Evolutionary conservation across 352 stramenopile species (phyloP).

Genomic region (Globisporangium emineosum): DNA sequence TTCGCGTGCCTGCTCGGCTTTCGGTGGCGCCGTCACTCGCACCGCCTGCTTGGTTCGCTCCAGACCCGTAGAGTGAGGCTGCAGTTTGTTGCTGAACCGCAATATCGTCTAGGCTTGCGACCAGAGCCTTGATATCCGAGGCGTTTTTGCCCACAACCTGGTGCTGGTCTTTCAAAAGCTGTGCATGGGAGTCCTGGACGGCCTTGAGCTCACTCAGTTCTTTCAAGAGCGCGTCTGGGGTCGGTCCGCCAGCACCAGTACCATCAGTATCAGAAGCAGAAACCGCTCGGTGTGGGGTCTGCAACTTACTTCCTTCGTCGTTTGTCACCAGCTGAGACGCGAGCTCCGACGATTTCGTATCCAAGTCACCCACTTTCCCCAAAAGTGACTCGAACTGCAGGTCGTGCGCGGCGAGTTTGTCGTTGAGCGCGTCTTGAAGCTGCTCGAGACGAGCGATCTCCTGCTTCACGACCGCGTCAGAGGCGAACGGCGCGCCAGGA

Average conservation of each 20-base stretch:
- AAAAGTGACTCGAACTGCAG: slow-evolving; percentile 33
- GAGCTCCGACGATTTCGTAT: slow-evolving; percentile 20
- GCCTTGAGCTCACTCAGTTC: slow-evolving; percentile 46
- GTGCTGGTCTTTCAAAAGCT: slow-evolving; percentile 45
- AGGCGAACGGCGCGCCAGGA: slow-evolving; percentile 34
- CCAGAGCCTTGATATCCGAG: slow-evolving; percentile 43
- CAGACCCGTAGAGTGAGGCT: slow-evolving; percentile 28
- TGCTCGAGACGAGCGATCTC: slow-evolving; percentile 41
- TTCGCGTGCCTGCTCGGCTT: background rate
- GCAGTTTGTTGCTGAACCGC: slow-evolving; percentile 47
- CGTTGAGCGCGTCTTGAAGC: slow-evolving; percentile 33
- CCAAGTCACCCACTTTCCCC: slow-evolving; percentile 28
- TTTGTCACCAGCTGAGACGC: background rate
- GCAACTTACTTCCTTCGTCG: background rate
- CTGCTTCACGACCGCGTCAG: slow-evolving; percentile 36
- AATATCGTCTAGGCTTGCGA: slow-evolving; percentile 50
- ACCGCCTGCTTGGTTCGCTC: slow-evolving; percentile 13
- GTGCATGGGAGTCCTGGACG: slow-evolving; percentile 34
- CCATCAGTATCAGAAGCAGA: slow-evolving; percentile 5
- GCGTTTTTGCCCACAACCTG: slow-evolving; percentile 41
- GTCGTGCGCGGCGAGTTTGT: slow-evolving; percentile 35
- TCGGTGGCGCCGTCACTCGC: background rate
- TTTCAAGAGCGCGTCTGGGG: slow-evolving; percentile 29
- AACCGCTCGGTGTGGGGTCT: background rate
- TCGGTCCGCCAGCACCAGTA: slow-evolving; percentile 1